Evolutionary conservation across 768 basidiomycete genomes (phyloP).

Genomic region (Hirschioporus abietinus): DNA sequence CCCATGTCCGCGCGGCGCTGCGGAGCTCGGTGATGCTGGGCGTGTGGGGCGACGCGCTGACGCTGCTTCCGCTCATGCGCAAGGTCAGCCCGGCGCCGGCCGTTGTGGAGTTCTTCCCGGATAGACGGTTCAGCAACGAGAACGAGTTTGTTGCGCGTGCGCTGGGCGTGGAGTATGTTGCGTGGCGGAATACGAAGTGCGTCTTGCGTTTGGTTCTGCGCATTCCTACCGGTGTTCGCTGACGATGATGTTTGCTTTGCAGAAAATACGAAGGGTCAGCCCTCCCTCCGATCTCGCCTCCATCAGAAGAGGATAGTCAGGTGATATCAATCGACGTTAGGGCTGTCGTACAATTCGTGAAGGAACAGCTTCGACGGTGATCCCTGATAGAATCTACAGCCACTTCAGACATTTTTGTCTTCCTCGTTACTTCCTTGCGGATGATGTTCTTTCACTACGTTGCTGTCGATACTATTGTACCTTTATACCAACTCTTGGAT

Average conservation of each 20-base stretch:
- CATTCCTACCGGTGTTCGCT: no score
- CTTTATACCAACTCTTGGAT: no score
- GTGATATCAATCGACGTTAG: conserved; percentile 32
- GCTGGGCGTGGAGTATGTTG: conserved; percentile 52
- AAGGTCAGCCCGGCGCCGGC: conserved; percentile 35
- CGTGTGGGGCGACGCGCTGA: conserved; percentile 52
- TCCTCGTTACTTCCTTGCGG: no score
- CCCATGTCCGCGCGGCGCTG: conserved; percentile 25
- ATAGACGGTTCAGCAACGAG: conserved; percentile 59
- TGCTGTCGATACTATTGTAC: no score
- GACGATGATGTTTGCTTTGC: neutral
- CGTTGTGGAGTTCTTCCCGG: conserved; percentile 74
- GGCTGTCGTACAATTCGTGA: conserved; percentile 38
- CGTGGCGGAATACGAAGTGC: conserved; percentile 44
- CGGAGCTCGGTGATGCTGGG: conserved; percentile 50
- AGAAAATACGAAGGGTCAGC: neutral
- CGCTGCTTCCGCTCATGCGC: conserved; percentile 53
- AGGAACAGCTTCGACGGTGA: conserved; percentile 16
- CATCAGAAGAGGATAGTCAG: conserved; percentile 17
- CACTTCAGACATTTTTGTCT: no score
- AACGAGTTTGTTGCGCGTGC: conserved; percentile 51
- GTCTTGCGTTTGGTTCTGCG: conserved; percentile 11
- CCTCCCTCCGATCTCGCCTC: conserved; percentile 15
- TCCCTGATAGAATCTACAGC: no score
- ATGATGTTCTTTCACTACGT: no score